Conservation (phyloP, 2,329 filamentous ascomycete species). For the Calonectria leucothoes region DNA sequence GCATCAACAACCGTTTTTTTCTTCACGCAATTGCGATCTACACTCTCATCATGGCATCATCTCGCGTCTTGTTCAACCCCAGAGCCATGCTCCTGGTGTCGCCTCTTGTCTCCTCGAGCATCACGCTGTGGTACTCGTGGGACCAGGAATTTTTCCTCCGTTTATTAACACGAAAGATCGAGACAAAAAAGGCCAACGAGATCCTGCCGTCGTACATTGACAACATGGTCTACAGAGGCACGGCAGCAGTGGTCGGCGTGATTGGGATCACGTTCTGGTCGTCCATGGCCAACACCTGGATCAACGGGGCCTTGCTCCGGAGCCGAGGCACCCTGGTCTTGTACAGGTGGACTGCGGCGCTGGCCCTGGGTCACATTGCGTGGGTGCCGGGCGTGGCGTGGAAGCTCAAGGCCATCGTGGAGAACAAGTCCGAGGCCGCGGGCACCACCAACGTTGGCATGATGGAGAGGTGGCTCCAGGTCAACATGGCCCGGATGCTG, state of each 20-base stretch:
- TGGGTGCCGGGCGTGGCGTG: slow-evolving; percentile 49
- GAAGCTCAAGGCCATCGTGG: slow-evolving; percentile 45
- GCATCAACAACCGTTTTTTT: too few species aligned
- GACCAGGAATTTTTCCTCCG: slow-evolving; percentile 58
- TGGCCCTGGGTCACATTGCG: slow-evolving; percentile 47
- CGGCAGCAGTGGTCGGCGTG: slow-evolving; percentile 48
- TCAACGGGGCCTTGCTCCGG: slow-evolving; percentile 35
- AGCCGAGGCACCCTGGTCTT: slow-evolving; percentile 42
- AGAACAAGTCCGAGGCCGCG: slow-evolving; percentile 33
- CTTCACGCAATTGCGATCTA: not conserved
- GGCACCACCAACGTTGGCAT: slow-evolving; percentile 44
- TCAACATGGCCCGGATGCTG: slow-evolving; percentile 46
- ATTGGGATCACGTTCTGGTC: slow-evolving; percentile 49
- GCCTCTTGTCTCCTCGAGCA: slow-evolving; percentile 60
- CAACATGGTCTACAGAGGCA: slow-evolving; percentile 52
- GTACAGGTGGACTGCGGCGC: slow-evolving; percentile 46
- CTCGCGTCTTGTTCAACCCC: slow-evolving; percentile 51
- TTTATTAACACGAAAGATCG: slow-evolving; percentile 45
- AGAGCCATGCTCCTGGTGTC: slow-evolving; percentile 53
- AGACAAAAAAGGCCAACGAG: slow-evolving; percentile 45
- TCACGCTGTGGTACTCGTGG: slow-evolving; percentile 56
- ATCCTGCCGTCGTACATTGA: slow-evolving; percentile 58
- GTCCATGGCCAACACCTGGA: slow-evolving; percentile 41
- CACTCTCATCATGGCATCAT: slow-evolving; percentile 51
- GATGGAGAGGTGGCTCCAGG: slow-evolving; percentile 45